Base-by-base conservation (phyloP, 2,329 filamentous ascomycete species). In the Fusarium zealandicum region DNA sequence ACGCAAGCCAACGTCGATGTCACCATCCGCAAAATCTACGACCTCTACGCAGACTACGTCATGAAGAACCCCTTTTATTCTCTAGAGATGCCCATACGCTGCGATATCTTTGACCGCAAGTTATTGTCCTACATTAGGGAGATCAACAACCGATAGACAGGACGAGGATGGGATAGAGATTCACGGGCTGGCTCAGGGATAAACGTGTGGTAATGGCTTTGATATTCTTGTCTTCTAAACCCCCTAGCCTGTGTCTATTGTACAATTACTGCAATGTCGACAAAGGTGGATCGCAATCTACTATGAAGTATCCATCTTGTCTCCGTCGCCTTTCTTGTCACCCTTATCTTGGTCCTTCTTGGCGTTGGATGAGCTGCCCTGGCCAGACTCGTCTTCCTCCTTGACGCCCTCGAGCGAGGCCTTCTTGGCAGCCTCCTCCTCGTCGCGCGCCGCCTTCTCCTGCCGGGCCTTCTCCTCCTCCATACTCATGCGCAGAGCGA, bases 51-150 rank as follows among this genome's bases (percentile, higher is more conserved):
- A 43, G 95, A 99, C 75, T 98, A 91, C 73, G 95, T 99, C 65
- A 98, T 97, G 92, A 99, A 98, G 82, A 99, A 99, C 74, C 95
- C 95, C 1, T 99, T 99, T 72, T 98, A 98, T 77, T 93, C 95
- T 70, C 81, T 96, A 51, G 95, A 99, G 78, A 99, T 98, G 93
- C 95, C 95, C 6, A 86, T 99, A 47, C 83, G 95, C 57, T 96
- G 95, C 76, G 95, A 98, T 71, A 90, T 92, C 66, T 99, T 97
- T 78, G 95, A 99, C 73, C 82, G 93, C 66, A 91, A 91, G 74
- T 74, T 97, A 61, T 83, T 84, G 63, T 90, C 87, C 31, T 96
- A 93, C 75, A 85, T 96, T 68, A 86, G 91, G 70, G 84, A 86
- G 70, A 82, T 87, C 65, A 89, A 88, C 69, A 86, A 80, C 69